Conservation (phyloP, 2,329 filamentous ascomycete species). For the Didymellaceae sp. region DNA sequence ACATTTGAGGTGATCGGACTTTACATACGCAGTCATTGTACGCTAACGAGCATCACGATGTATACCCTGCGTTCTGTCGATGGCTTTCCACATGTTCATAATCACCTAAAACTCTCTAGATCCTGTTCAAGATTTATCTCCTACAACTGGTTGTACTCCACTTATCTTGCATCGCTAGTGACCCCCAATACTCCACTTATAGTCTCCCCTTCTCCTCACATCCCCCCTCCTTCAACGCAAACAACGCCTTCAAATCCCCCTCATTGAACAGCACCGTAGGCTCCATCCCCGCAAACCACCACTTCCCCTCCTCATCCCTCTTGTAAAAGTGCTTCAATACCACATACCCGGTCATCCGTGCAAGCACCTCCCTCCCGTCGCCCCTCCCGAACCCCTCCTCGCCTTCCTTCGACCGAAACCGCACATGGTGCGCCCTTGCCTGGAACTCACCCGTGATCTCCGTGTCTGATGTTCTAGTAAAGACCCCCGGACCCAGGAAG, state of each 20-base stretch:
- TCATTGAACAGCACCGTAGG: background rate
- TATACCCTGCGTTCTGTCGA: too few species aligned
- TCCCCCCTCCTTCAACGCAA: background rate
- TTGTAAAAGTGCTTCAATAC: background rate
- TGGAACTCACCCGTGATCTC: constrained; percentile 2
- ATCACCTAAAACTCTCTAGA: too few species aligned
- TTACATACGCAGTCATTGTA: too few species aligned
- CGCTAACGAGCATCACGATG: too few species aligned
- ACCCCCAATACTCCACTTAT: too few species aligned
- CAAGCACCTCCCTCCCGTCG: background rate
- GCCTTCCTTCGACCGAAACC: background rate
- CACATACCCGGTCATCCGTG: background rate
- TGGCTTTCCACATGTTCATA: too few species aligned
- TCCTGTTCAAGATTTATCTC: too few species aligned
- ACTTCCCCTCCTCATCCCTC: background rate
- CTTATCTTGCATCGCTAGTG: too few species aligned
- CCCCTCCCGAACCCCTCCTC: background rate
- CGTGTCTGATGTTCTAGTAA: background rate
- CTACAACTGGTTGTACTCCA: too few species aligned
- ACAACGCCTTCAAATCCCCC: background rate
- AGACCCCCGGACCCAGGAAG: background rate
- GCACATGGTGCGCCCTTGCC: background rate
- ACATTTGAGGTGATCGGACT: too few species aligned
- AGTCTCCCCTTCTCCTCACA: too few species aligned
- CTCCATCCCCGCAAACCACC: background rate